These are phyloP conservation scores for Mortierella alpina DNA, from an alignment of 192 early-diverging fungal species.

Conservation along the genomic window DNA sequence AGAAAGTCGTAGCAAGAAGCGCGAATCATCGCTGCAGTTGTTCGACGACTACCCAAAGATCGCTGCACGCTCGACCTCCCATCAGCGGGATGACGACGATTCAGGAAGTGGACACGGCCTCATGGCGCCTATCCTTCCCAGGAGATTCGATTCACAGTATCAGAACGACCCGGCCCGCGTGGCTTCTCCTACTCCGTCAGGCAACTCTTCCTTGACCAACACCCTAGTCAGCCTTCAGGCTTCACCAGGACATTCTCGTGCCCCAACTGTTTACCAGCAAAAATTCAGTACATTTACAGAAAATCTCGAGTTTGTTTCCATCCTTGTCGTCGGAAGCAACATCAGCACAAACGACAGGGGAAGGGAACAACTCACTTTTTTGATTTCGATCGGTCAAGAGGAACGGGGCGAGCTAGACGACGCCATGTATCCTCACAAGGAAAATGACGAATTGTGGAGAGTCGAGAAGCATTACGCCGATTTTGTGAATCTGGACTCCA, in stretches of 20 bases:
- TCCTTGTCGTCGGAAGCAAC: constrained; percentile 62
- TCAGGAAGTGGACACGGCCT: constrained; percentile 7
- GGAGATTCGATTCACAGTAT: constrained; percentile 31
- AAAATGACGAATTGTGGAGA: constrained; percentile 77
- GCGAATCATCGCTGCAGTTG: constrained; percentile 31
- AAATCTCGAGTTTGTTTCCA: constrained; percentile 42
- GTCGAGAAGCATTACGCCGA: constrained; percentile 92
- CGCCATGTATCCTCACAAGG: constrained; percentile 49
- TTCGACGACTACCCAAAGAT: constrained; percentile 43
- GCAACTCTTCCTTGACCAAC: constrained; percentile 39
- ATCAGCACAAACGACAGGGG: constrained; percentile 84
- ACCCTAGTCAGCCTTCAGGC: constrained; percentile 7
- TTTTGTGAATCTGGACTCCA: constrained; percentile 82
- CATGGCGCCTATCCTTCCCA: constrained; percentile 12
- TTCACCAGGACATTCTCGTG: constrained; percentile 9
- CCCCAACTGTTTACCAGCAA: constrained; percentile 32
- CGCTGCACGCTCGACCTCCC: constrained; percentile 30
- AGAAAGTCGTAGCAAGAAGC: constrained; percentile 22
- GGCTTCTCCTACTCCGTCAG: constrained; percentile 46
- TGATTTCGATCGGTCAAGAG: constrained; percentile 64
- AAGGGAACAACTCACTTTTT: constrained; percentile 76
- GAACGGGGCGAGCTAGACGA: constrained; percentile 35
- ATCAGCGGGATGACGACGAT: constrained; percentile 35
- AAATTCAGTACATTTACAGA: constrained; percentile 47
- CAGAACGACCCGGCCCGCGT: constrained; percentile 9